A percentile compares a stretch with the other conserved stretches of the same genome.
phyloP scores from a whole-genome alignment of 805 yeast species.

The Ogataea glucozyma region DNA sequence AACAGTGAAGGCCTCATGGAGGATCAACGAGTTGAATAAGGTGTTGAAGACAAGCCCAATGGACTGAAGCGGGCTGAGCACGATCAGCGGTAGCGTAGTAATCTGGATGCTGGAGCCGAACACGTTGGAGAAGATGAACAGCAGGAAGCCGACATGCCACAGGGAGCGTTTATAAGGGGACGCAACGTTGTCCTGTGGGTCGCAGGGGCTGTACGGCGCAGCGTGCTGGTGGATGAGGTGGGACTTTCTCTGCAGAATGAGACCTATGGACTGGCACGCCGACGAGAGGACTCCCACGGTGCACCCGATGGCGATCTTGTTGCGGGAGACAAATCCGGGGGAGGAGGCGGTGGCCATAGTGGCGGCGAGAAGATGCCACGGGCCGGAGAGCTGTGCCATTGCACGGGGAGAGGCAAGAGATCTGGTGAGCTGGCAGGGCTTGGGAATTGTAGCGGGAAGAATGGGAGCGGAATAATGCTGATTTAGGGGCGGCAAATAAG shows the following conservation, averaged over 20 bases:
- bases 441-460: too few species aligned
- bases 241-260: slow-evolving; percentile 78
- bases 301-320: slow-evolving; percentile 56
- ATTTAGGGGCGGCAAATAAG: too few species aligned
- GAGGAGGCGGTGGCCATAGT: not conserved
- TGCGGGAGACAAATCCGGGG: slow-evolving; percentile 7
- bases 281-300: slow-evolving; percentile 72
- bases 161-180: slow-evolving; percentile 50
- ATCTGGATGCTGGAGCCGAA: slow-evolving; percentile 83
- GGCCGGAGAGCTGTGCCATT: not conserved
- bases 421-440: too few species aligned
- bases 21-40: slow-evolving; percentile 63
- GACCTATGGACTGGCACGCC: slow-evolving; percentile 77
- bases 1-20: slow-evolving; percentile 66
- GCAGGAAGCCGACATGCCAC: slow-evolving; percentile 73
- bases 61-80: slow-evolving; percentile 81
- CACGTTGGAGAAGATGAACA: slow-evolving; percentile 73
- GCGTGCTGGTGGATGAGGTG: slow-evolving; percentile 52
- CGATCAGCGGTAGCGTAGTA: slow-evolving; percentile 76
- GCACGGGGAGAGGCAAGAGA: too few species aligned
- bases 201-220: slow-evolving; percentile 19
- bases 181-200: slow-evolving; percentile 23
- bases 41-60: slow-evolving; percentile 88
- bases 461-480: too few species aligned
- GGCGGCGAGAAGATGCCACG: not conserved